Percentiles rank a stretch among this genome's conserved stretches.
Evolutionary conservation across 2,329 filamentous ascomycete species (phyloP).

Genomic region (Rhinocladiella similis): DNA sequence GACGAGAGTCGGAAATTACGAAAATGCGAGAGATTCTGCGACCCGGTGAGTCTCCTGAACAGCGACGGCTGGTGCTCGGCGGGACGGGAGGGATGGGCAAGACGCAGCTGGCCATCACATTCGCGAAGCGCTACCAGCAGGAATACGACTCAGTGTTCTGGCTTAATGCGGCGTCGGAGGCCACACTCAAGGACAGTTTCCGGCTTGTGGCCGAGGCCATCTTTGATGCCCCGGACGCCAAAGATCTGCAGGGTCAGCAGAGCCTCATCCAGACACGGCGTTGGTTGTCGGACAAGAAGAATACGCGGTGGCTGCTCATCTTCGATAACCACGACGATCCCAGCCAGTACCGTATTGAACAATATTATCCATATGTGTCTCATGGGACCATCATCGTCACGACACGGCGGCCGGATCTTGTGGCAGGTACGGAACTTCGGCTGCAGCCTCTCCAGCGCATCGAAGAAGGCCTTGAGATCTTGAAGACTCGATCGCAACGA

Average conservation of each 20-base stretch:
- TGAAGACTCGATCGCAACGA: conserved; percentile 13
- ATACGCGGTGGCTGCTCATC: conserved; percentile 29
- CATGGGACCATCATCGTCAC: conserved; percentile 29
- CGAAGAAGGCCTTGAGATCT: conserved; percentile 17
- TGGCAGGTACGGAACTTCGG: conserved; percentile 9
- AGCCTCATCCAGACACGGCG: background rate
- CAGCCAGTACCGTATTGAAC: conserved; percentile 11
- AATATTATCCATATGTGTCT: conserved; percentile 18
- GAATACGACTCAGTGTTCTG: conserved; percentile 46
- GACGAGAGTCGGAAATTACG: conserved; percentile 11
- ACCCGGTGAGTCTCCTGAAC: background rate
- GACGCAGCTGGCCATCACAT: conserved; percentile 45
- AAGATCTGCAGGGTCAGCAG: conserved; percentile 5
- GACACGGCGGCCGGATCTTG: conserved; percentile 16
- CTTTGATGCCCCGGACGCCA: background rate
- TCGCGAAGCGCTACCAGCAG: conserved; percentile 35
- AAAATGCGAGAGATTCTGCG: conserved; percentile 19
- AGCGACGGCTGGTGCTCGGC: conserved; percentile 33
- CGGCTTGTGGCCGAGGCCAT: conserved; percentile 7
- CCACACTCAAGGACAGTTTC: conserved; percentile 38
- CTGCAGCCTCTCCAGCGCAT: conserved; percentile 5
- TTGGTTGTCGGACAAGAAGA: conserved; percentile 25
- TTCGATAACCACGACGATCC: conserved; percentile 30
- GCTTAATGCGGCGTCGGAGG: conserved; percentile 43
- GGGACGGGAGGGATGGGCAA: conserved; percentile 50